Evolutionary conservation across 225 moss, liverwort and hornwort genomes (phyloP), one percentile per base, ranked within the genome.

Genomic region (Pseudoscleropodium purum): DNA sequence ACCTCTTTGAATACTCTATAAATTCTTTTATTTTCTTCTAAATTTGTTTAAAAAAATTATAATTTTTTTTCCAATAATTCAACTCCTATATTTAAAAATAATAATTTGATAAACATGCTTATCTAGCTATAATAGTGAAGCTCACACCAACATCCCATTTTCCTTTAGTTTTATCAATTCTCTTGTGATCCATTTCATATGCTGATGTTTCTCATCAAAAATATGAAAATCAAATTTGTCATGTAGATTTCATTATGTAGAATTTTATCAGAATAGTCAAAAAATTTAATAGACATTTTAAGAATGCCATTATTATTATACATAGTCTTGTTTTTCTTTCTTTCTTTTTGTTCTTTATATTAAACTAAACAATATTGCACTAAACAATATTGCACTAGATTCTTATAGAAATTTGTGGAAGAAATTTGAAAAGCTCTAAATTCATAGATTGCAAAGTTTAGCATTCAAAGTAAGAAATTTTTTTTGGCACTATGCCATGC

Each of bases 21-120:
- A 34, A 25, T 11, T 25, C 25, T 60, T 51, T 13, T 49, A 1
- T 47, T 75, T 18, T 49, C 17, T 2, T 17, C 11, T 13, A 39
- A 7, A 33, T 18, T 12, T 20, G 23, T 26, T 10, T 21, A 3
- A 23, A 59, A 9, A 21, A 9, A 23, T 59, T 59, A 45, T 6
- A 45, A 45, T 45, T 45, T 45, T 6, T 45, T 30, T 75, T 75
- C 2, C 7, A 19, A 30, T 11, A 19, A 18, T 31, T 75, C 7
- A 45, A 33, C 2, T 33, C 3, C 1, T 7, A 51, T 21, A 75
- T 49, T 31, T 0, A 2, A 7, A 51, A 75, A 75, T 7, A 20
- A 4, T 1, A 21, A 43, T 34, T 14, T 21, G 2, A 8, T 0
- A 0, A 15, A 52, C 1, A 0, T 15, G 24, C 13, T 49, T 56